Evolutionary conservation across 1,284 basidiomycete species (phyloP).

Genomic region (Cystobasidium sp.): DNA sequence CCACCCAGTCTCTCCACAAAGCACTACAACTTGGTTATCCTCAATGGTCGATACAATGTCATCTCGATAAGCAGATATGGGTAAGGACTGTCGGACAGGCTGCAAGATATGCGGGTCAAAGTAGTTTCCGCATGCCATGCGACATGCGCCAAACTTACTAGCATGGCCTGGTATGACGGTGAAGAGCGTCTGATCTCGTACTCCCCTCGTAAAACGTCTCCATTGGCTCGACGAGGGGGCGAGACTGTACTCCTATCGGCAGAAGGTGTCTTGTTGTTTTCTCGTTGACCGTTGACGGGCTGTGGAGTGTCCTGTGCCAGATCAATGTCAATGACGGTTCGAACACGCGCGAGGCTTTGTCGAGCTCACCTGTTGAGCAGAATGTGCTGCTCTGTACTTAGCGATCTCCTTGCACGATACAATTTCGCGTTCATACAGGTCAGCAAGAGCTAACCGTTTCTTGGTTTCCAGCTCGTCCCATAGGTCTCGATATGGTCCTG

Average conservation of each 20-base stretch:
- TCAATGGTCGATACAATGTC: conserved; percentile 76
- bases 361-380: neutral
- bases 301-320: neutral
- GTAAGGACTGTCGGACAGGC: conserved; percentile 62
- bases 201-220: neutral
- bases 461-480: conserved; percentile 87
- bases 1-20: conserved; percentile 98
- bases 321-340: too few relatives aligned
- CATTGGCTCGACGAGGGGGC: neutral
- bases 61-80: conserved; percentile 83
- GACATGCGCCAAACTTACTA: conserved; percentile 60
- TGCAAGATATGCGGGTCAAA: neutral
- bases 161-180: conserved; percentile 80
- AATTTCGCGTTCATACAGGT: conserved; percentile 64
- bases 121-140: neutral
- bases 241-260: neutral
- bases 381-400: neutral
- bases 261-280: neutral
- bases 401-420: conserved; percentile 66
- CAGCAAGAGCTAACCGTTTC: conserved; percentile 69
- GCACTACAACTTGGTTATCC: conserved; percentile 81
- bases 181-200: conserved; percentile 48
- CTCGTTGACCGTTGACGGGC: neutral
- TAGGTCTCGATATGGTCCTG: conserved; percentile 80
- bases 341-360: too few relatives aligned